Evolutionary conservation across 768 basidiomycete genomes (phyloP), one percentile per base, ranked within the genome.

Genomic region (Tricholoma sp.): DNA sequence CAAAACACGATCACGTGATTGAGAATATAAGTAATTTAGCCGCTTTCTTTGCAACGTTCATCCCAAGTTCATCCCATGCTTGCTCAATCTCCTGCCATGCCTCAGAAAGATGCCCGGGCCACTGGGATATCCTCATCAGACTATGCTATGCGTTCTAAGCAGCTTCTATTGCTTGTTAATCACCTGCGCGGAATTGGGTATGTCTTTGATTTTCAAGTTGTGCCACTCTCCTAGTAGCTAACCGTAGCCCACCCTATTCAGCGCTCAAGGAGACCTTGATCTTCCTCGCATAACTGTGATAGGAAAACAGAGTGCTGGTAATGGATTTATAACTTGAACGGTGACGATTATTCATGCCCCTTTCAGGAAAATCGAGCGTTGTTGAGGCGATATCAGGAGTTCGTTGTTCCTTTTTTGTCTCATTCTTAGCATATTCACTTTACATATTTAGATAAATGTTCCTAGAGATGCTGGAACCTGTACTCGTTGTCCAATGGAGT

Each of bases 281-380:
- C 65, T 83, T 5, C 79, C 81, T 7, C 67, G 78, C 7, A 77
- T 82, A 45, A 76, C 75, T 18, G 78, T 81, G 41, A 79, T 81
- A 37, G 81, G 81, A 12, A 80, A 79, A 45, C 82, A 83, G 64
- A 76, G 74, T 50, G 78, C 79, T 6, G 82, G 79, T 70, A 12
- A 56, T 59, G 11, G 16, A 37, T 8, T 37, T 21, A 11, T 37
- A 14, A 0, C 10, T 11, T 50, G 11, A 7, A 8, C 14, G 5
- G 19, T 47, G 19, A 18, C 31, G 6, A 11, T 47, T 6, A 5
- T 18, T 19, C 22, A 14, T 27, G 5, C 3, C 7, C 7, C n/a
- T n/a, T 39, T 39, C 34, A 70, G 69, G 75, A 3, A 78, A 78
- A 61, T 77, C 75, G 1, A 74, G 72, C 45, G 68, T 81, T 8